Percentiles rank a stretch among this genome's conserved stretches.
Evolutionary conservation across 192 early-diverging fungal genomes (phyloP).

Genomic region (Mortierella alpina): DNA sequence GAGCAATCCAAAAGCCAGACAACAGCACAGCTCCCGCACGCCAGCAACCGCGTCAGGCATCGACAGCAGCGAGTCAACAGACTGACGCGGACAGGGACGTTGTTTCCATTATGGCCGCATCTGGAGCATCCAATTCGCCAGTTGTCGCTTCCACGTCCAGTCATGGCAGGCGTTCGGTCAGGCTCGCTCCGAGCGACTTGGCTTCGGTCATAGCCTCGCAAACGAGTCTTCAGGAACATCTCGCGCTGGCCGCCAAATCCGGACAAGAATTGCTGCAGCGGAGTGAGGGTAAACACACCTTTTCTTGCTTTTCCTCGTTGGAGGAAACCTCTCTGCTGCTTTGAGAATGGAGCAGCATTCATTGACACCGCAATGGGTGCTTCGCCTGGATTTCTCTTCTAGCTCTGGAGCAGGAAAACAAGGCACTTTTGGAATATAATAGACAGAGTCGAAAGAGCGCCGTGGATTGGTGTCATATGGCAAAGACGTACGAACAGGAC

Average conservation of each 20-base stretch:
- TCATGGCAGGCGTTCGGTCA: background rate
- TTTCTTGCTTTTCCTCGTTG: background rate
- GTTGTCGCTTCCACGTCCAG: background rate
- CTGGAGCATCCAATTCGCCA: background rate
- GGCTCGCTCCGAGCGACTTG: background rate
- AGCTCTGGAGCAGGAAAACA: conserved; percentile 24
- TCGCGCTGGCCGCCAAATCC: conserved; percentile 17
- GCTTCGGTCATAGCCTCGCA: background rate
- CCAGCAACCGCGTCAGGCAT: background rate
- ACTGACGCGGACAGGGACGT: background rate
- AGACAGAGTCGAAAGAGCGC: conserved; percentile 11
- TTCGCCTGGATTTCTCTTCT: background rate
- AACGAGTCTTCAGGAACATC: conserved; percentile 14
- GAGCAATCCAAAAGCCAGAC: background rate
- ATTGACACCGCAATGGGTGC: background rate
- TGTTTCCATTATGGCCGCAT: background rate
- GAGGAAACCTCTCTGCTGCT: background rate
- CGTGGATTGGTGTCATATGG: conserved; percentile 22
- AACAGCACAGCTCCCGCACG: background rate
- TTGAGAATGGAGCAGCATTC: background rate
- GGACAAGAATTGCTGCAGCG: conserved; percentile 13
- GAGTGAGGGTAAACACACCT: conserved; percentile 3
- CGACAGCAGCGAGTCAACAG: conserved; percentile 1
- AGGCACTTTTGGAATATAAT: background rate
- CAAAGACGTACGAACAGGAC: conserved; percentile 41